Percentiles rank a stretch among this genome's conserved stretches.
Conservation (phyloP, 441 rosid genomes). For the Gossypium lobatum region DNA sequence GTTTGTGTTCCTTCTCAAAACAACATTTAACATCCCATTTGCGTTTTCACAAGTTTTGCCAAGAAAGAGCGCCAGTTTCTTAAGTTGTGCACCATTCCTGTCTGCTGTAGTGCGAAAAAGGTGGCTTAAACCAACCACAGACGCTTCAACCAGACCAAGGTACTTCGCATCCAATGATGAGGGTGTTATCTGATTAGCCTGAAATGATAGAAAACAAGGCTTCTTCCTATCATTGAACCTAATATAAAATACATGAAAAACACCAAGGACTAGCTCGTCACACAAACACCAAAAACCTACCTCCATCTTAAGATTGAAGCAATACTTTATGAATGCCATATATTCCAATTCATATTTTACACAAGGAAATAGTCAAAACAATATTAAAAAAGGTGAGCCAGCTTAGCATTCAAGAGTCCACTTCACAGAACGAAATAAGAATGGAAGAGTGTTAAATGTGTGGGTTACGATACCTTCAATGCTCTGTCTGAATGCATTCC, state of each 20-base stretch:
- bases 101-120: slow-evolving; percentile 61
- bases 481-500: slow-evolving; percentile 65
- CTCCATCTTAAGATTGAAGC: neutral
- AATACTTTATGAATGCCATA: neutral
- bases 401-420: neutral
- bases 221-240: neutral
- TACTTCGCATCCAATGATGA: slow-evolving; percentile 28
- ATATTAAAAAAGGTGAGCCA: neutral
- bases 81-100: slow-evolving; percentile 56
- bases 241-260: slow-evolving; percentile 5
- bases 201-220: slow-evolving; percentile 17
- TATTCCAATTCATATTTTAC: neutral
- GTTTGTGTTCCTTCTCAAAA: slow-evolving; percentile 70
- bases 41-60: slow-evolving; percentile 43
- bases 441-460: slow-evolving; percentile 17
- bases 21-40: slow-evolving; percentile 53
- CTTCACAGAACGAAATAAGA: neutral
- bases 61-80: slow-evolving; percentile 64
- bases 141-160: slow-evolving; percentile 68
- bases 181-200: slow-evolving; percentile 29
- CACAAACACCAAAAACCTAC: slow-evolving; percentile 3
- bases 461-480: slow-evolving; percentile 25
- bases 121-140: slow-evolving; percentile 84
- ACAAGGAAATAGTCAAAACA: neutral
- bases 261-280: neutral